Evolutionary conservation across 2,329 filamentous ascomycete species (phyloP).

Genomic region (Trichoderma citrinoviride): DNA sequence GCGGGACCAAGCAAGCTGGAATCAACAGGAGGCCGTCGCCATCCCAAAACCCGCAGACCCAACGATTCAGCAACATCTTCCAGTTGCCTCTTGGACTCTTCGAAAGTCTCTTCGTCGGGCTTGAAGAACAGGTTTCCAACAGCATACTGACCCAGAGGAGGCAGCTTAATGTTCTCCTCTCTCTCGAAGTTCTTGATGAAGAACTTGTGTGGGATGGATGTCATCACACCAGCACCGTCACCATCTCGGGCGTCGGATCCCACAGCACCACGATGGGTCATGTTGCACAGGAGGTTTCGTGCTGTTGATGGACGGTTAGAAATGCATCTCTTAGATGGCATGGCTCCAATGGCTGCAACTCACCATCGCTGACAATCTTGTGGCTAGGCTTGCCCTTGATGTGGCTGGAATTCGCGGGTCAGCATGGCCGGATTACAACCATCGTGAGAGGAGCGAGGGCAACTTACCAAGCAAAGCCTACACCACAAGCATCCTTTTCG

Average conservation of each 20-base stretch:
- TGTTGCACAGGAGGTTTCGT: conserved; percentile 95
- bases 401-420: conserved; percentile 58
- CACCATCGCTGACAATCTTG: conserved; percentile 98
- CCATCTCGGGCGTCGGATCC: conserved; percentile 97
- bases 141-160: conserved; percentile 88
- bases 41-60: conserved; percentile 87
- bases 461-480: conserved; percentile 92
- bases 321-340: neutral
- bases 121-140: conserved; percentile 99
- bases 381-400: conserved; percentile 97
- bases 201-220: conserved; percentile 96
- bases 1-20: conserved; percentile 90
- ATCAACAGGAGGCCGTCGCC: conserved; percentile 93
- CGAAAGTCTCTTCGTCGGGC: conserved; percentile 84
- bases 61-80: conserved; percentile 88
- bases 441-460: neutral
- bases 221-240: conserved; percentile 99
- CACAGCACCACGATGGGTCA: conserved; percentile 98
- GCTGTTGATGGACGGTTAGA: conserved; percentile 48
- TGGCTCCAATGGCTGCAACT: conserved; percentile 35
- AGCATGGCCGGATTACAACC: neutral
- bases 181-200: conserved; percentile 98
- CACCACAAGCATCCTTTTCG: conserved; percentile 99
- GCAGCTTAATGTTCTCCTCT: conserved; percentile 83
- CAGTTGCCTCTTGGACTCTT: conserved; percentile 88